Evolutionary conservation across 2,329 filamentous ascomycete species (phyloP).

Genomic region (Blastomyces parvus): DNA sequence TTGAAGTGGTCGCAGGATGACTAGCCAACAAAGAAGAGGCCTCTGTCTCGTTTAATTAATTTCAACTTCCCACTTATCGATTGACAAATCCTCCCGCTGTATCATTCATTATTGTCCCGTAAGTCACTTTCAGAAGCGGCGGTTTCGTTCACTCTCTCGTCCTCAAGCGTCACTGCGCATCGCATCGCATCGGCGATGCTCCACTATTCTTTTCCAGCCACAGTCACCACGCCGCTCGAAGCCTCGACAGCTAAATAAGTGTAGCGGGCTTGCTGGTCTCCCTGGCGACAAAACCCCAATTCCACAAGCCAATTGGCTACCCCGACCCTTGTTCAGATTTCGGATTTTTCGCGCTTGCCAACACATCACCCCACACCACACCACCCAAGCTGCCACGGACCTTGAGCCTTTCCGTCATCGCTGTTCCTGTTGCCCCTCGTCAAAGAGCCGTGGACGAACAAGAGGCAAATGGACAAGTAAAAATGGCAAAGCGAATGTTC

Average conservation of each 20-base stretch:
- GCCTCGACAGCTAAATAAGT: background rate
- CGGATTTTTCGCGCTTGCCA: conserved; percentile 16
- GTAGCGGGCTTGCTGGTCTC: conserved; percentile 7
- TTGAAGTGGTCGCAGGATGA: background rate
- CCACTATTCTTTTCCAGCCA: background rate
- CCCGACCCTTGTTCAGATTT: conserved; percentile 5
- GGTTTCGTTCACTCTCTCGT: background rate
- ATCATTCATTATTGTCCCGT: too few species aligned
- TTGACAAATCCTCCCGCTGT: background rate
- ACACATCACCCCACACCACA: conserved; percentile 17
- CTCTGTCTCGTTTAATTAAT: background rate
- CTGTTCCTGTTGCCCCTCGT: background rate
- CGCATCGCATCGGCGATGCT: background rate
- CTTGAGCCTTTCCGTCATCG: background rate
- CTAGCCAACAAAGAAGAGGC: background rate
- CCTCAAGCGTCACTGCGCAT: background rate
- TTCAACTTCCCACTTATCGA: background rate
- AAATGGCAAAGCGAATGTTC: background rate
- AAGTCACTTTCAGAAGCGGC: too few species aligned
- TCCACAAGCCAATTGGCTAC: conserved; percentile 1
- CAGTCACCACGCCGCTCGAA: background rate
- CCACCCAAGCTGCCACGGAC: background rate
- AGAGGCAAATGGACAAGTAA: background rate
- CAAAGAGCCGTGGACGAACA: background rate
- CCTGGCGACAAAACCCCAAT: conserved; percentile 12